Percentiles rank a stretch among this genome's conserved stretches.
Conservation (phyloP, 2,329 filamentous ascomycete genomes). For the Epichloe sibirici region DNA sequence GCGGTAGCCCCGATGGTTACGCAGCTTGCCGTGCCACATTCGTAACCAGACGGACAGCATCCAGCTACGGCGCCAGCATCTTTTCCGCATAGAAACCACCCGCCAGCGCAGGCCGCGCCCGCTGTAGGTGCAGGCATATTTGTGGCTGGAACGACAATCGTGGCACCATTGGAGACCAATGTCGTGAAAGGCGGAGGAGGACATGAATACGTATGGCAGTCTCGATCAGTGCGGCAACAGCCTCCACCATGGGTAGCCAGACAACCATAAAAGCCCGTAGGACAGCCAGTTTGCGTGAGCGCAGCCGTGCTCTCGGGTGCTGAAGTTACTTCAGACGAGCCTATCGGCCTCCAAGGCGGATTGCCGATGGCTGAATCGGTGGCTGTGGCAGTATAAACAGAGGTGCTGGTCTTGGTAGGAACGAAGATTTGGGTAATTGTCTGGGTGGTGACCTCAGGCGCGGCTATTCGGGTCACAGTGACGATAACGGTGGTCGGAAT, state of each 20-base stretch:
- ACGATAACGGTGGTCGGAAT: constrained; percentile 29
- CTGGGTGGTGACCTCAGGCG: constrained; percentile 24
- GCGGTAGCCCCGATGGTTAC: constrained; percentile 40
- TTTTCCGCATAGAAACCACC: constrained; percentile 63
- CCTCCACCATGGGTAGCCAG: constrained; percentile 69
- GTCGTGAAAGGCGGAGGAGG: constrained; percentile 48
- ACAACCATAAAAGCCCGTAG: constrained; percentile 86
- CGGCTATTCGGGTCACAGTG: constrained; percentile 26
- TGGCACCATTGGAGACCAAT: constrained; percentile 55
- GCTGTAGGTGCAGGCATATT: constrained; percentile 32
- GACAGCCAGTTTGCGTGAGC: constrained; percentile 44
- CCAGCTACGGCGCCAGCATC: constrained; percentile 53
- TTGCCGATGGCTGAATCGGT: constrained; percentile 26
- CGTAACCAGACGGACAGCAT: constrained; percentile 72
- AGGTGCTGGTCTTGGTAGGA: constrained; percentile 15
- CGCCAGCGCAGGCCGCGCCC: constrained; percentile 51
- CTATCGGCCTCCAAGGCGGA: constrained; percentile 33
- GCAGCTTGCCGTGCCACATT: constrained; percentile 62
- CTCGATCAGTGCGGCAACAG: constrained; percentile 77
- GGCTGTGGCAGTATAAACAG: constrained; percentile 24
- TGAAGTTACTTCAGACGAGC: constrained; percentile 18
- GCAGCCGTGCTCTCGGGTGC: constrained; percentile 22
- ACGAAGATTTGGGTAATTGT: constrained; percentile 11
- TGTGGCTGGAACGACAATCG: constrained; percentile 52
- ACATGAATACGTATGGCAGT: constrained; percentile 74